Percentiles rank a stretch among this genome's conserved stretches.
phyloP scores from a whole-genome alignment of 768 basidiomycete species.

The Cystofilobasidium capitatum region DNA sequence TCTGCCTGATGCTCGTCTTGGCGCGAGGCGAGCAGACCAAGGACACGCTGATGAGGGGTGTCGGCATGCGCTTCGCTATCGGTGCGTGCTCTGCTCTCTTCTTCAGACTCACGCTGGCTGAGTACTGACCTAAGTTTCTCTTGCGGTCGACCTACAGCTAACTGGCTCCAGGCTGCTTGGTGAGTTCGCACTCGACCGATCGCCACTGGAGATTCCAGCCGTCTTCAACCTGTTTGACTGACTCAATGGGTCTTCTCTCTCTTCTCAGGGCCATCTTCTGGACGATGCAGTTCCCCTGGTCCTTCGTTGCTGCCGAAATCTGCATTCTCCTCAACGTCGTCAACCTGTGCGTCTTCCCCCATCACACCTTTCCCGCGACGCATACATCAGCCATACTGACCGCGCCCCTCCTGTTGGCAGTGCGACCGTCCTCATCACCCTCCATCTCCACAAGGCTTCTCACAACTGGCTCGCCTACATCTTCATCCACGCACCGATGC shows the following conservation, averaged over 20 bases:
- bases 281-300: conserved; percentile 51
- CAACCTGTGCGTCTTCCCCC: conserved; percentile 44
- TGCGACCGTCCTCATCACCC: conserved; percentile 66
- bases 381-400: not conserved
- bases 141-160: conserved; percentile 39
- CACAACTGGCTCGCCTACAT: conserved; percentile 47
- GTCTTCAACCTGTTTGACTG: too few species aligned
- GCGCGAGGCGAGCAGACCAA: conserved; percentile 71
- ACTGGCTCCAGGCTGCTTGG: conserved; percentile 73
- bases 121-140: too few species aligned
- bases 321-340: conserved; percentile 61
- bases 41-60: conserved; percentile 62
- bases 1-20: conserved; percentile 66
- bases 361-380: not conserved
- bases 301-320: conserved; percentile 64
- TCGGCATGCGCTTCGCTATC: conserved; percentile 65
- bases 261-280: conserved; percentile 57
- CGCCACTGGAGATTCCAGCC: too few species aligned
- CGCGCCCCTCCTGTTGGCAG: conserved; percentile 22
- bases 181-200: too few species aligned
- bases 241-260: too few species aligned
- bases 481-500: conserved; percentile 78
- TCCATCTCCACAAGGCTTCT: conserved; percentile 44
- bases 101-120: too few species aligned
- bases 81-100: conserved; percentile 27